Base-by-base conservation (phyloP, 2,329 filamentous ascomycete genomes). In the Epichloe typhina region DNA sequence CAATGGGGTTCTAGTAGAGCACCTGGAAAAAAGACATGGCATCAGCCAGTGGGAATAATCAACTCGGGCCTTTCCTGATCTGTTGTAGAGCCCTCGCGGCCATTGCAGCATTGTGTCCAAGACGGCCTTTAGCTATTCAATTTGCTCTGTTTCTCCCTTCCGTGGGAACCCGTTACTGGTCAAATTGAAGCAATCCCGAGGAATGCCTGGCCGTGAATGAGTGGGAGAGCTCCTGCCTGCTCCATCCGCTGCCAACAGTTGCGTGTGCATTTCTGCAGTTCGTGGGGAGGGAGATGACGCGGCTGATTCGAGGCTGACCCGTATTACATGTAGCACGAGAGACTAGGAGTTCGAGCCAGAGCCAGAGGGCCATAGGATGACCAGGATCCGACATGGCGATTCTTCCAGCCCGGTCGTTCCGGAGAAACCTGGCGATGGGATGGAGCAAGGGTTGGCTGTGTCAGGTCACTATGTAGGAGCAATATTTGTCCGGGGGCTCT, bases 11-110 rank as follows among this genome's bases (percentile, higher is more conserved):
- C 73, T 46, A 95, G 70, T 63, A 94, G 93, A 1, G 73, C 69
- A 2, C 73, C 71, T 0, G 1, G 6, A 81, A 82, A 46, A 94
- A 94, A 77, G 52, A 94, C 83, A 64, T 93, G 83, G 83, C 88
- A 94, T 94, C 77, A 94, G 2, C 89, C 88, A 3, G 86, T 83
- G 57, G 89, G 85, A 8, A 93, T 83, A 46, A 95, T 80, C 50
- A 95, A 67, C 50, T 90, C 79, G 0, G 88, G 88, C 52, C 67
- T 67, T 55, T 84, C 77, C 4, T 68, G 64, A 3, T 61, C 57
- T 15, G 50, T 51, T 7, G 54, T 23, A 91, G 70, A 49, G 94
- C 76, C 53, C 83, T 73, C 41, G 75, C 66, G 0, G 87, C 86
- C 55, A 95, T 72, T 42, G 86, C 86, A 13, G 80, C 77, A 63